Evolutionary conservation across 768 basidiomycete genomes (phyloP).

Genomic region (Leucosporidium scottii): DNA sequence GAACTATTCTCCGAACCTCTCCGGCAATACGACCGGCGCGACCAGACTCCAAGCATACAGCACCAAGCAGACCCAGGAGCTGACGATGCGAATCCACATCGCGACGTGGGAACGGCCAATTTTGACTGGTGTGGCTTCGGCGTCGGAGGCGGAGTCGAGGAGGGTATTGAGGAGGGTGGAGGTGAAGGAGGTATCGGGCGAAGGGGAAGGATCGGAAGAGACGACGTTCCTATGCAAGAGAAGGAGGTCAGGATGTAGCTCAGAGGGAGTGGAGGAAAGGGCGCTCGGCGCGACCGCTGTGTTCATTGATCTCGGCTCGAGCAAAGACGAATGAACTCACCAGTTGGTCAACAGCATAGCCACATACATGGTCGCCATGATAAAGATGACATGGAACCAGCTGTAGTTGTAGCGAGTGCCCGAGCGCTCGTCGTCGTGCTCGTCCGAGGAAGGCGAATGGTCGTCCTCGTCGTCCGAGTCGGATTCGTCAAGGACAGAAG

Average conservation of each 20-base stretch:
- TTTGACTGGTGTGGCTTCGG: conserved; percentile 51
- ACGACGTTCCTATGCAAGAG: conserved; percentile 41
- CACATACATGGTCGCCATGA: conserved; percentile 94
- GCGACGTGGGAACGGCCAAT: conserved; percentile 92
- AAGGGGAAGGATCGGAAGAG: conserved; percentile 9
- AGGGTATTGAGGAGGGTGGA: conserved; percentile 27
- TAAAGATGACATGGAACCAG: conserved; percentile 98
- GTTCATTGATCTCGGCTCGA: too few relatives aligned
- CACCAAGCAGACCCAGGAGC: conserved; percentile 80
- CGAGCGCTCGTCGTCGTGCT: conserved; percentile 81
- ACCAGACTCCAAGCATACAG: conserved; percentile 80
- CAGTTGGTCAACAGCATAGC: conserved; percentile 95
- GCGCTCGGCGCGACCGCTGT: too few relatives aligned
- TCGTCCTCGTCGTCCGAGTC: conserved; percentile 56
- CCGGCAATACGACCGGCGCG: conserved; percentile 84
- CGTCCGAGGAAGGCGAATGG: conserved; percentile 44
- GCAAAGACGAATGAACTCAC: conserved; percentile 48
- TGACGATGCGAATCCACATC: conserved; percentile 99
- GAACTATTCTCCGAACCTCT: conserved; percentile 51
- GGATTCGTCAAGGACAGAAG: conserved; percentile 72
- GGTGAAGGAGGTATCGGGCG: not conserved
- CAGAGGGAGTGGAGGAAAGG: not conserved
- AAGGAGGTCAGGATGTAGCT: not conserved
- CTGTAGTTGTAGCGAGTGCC: conserved; percentile 96
- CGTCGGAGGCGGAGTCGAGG: conserved; percentile 9